Conservation (phyloP, 305 asterid genomes). For the Fraxinus sp. region DNA sequence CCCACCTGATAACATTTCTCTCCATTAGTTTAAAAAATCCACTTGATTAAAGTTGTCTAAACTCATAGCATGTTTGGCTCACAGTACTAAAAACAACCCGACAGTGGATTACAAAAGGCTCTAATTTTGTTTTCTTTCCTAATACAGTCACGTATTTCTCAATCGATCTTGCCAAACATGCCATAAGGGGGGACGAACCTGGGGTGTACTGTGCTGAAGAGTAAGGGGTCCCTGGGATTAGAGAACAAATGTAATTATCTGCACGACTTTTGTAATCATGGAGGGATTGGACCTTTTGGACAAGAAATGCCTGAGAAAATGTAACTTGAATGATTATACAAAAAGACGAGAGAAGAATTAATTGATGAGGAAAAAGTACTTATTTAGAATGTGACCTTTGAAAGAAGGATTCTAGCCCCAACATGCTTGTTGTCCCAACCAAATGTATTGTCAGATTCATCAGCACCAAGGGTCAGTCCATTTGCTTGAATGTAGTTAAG, state of each 20-base stretch:
- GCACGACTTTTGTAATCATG: conserved; percentile 93
- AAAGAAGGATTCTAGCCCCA: conserved; percentile 90
- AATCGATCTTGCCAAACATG: neutral
- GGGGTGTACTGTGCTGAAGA: conserved; percentile 86
- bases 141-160: neutral
- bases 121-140: neutral
- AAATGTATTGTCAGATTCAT: conserved; percentile 78
- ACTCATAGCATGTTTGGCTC: neutral
- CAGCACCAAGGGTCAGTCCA: conserved; percentile 90
- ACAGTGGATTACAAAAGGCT: neutral
- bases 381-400: conserved; percentile 53
- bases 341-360: neutral
- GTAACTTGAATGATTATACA: neutral
- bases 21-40: neutral
- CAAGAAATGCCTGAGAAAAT: conserved; percentile 73
- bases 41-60: neutral
- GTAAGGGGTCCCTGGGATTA: conserved; percentile 73
- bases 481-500: conserved; percentile 81
- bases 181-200: conserved; percentile 30
- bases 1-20: conserved; percentile 52
- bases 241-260: conserved; percentile 91
- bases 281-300: conserved; percentile 77
- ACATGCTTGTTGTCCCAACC: conserved; percentile 99
- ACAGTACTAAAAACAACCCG: neutral
- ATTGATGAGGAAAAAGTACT: neutral